Base-by-base conservation (phyloP, 495 filamentous ascomycete genomes). In the Penicillium arizonense region DNA sequence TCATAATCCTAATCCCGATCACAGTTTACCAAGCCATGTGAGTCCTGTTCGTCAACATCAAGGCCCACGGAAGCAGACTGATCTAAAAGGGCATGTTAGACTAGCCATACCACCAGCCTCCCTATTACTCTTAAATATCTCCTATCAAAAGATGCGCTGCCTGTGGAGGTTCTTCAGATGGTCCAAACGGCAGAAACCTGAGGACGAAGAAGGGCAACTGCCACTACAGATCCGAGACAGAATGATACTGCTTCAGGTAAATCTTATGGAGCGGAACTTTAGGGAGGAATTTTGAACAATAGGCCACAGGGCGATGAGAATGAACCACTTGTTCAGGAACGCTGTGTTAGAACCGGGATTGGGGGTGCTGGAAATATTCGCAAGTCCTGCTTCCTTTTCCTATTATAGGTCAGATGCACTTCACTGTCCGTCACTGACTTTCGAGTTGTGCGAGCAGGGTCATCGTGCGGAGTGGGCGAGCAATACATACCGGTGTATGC, bases 331-430 rank as follows among this genome's bases (percentile, higher is more conserved):
- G 2, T 42, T 0, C 57, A 59, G 44, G 68, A 73, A 39, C 67
- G 67, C 12, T 74, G 67, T 45, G 58, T 71, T 2, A 58, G 65
- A 23, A 61, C 68, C 56, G 73, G 73, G 0, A 73, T 74, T 41
- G 73, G 73, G 0, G 73, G 73, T 21, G 67, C 62, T 35, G 73
- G 71, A 12, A 76, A 76, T 52, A 63, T 62, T 35, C 65, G 68
- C 68, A 73, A 65, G 67, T 63, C 20, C 20, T 49, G 52, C 47
- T 63, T 35, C 41, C 57, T 33, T 55, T 50, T 40, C 34, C 39
- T 44, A 41, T 7, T 12, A 47, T 3, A 7, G 26, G 3, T 42
- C 6, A 24, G 3, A 4, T 12, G 5, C 3, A 21, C 5, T 13
- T 13, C 0, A 3, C 3, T 16, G 13, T 12, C 33, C 7, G 9